Conservation (phyloP, 768 basidiomycete species). For the Lentinula lateritia region DNA sequence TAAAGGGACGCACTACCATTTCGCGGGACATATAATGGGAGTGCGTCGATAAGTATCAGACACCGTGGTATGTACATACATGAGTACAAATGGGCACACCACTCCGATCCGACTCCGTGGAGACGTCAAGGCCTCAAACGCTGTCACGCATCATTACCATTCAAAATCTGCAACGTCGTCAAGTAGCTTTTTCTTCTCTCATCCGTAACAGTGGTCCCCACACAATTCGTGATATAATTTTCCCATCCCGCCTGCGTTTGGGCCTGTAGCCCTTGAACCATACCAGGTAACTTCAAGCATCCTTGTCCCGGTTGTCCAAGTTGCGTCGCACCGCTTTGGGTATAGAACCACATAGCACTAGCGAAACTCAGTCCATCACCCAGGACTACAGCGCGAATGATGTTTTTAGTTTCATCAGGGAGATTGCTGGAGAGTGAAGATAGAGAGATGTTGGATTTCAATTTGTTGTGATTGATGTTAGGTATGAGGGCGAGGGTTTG, state of each 20-base stretch:
- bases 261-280: constrained; percentile 14
- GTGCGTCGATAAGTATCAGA: too few species aligned
- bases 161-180: constrained; percentile 12
- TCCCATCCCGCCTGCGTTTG: constrained; percentile 16
- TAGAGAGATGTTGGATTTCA: not conserved
- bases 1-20: too few species aligned
- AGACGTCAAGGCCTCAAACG: too few species aligned
- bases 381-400: constrained; percentile 15
- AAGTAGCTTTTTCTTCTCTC: constrained; percentile 12
- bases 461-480: constrained; percentile 3
- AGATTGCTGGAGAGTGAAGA: not conserved
- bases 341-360: constrained; percentile 21
- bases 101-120: too few species aligned
- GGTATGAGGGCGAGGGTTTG: constrained; percentile 14
- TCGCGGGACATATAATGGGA: too few species aligned
- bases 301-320: constrained; percentile 9
- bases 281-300: constrained; percentile 12
- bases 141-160: not conserved
- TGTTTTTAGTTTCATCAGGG: constrained; percentile 13
- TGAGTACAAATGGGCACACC: too few species aligned
- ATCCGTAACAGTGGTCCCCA: constrained; percentile 15
- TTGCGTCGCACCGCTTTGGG: constrained; percentile 1
- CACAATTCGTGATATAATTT: constrained; percentile 16
- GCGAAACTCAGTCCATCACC: constrained; percentile 17
- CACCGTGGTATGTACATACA: too few species aligned